These are phyloP conservation scores for Aspergillus quadricinctus DNA, from an alignment of 2,329 filamentous ascomycete species.

Conservation along the genomic window DNA sequence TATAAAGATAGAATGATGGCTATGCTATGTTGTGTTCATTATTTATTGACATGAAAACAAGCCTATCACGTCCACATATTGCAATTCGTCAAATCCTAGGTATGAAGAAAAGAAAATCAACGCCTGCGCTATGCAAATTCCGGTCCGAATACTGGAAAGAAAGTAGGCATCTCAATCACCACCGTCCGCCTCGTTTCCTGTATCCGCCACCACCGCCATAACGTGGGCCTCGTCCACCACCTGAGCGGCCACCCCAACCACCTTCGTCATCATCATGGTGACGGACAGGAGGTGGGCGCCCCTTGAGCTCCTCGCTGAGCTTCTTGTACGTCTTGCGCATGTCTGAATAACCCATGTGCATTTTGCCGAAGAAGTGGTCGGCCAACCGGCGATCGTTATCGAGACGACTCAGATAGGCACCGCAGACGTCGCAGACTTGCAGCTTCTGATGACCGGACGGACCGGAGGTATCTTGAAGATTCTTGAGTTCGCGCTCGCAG, in stretches of 20 bases:
- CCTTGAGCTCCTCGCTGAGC: conserved; percentile 83
- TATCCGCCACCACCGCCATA: conserved; percentile 45
- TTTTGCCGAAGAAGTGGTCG: conserved; percentile 98
- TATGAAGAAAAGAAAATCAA: conserved; percentile 26
- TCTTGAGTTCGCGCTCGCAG: conserved; percentile 81
- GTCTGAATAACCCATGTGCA: conserved; percentile 96
- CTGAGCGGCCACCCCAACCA: conserved; percentile 43
- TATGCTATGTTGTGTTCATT: conserved; percentile 12
- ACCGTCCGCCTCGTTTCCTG: conserved; percentile 40
- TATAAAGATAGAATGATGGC: not conserved
- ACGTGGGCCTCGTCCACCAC: conserved; percentile 39
- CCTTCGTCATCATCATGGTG: conserved; percentile 53
- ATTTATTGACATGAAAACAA: conserved; percentile 9
- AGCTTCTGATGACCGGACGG: conserved; percentile 95
- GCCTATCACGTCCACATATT: conserved; percentile 10
- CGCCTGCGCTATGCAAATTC: conserved; percentile 42
- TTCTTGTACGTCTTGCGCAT: conserved; percentile 91
- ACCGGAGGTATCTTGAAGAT: conserved; percentile 83
- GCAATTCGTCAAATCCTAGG: conserved; percentile 22
- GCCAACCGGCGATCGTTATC: conserved; percentile 93
- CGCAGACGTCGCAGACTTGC: conserved; percentile 97
- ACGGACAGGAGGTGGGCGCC: conserved; percentile 58
- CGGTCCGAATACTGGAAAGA: conserved; percentile 12
- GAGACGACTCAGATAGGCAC: conserved; percentile 83
- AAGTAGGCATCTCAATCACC: conserved; percentile 24